Base-by-base conservation (phyloP, 129 eudicot genomes). In the Escallonia rubra region DNA sequence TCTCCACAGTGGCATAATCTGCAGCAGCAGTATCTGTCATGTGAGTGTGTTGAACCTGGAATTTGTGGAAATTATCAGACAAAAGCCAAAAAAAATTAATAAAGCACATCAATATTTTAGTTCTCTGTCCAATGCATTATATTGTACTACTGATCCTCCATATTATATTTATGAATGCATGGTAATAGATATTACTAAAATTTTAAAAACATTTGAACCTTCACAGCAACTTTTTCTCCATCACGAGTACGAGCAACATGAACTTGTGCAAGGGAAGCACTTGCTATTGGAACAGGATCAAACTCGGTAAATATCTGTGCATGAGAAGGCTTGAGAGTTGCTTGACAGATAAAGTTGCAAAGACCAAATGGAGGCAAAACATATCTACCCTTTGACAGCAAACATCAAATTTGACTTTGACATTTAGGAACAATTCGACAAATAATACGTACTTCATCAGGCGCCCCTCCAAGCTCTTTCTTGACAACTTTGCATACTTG, bases 241-340 rank as follows among this genome's bases (percentile, higher is more conserved):
- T 88, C 82, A 59, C 77, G 91, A 60, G 90, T 82, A 23, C 76
- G 82, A 43, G 98, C 98, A 73, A 82, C 80, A 73, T 92, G 98
- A 74, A 92, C 98, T 70, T 92, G 98, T 13, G 98, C 98, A 69
- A 92, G 90, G 39, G 98, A 92, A 76, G 98, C 98, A 88, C 98
- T 88, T 56, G 98, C 98, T 55, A 92, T 82, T 12, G 98, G 98
- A 51, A 75, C 89, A 65, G 95, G 95, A 76, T 92, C 89, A 78
- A 92, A 92, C 68, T 89, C 94, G 50, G 80, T 76, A 77, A 92
- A 92, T 53, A 92, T 86, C 98, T 88, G 84, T 56, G 63, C 40
- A 77, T 44, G 57, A 57, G 46, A 77, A 66, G 55, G 60, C 54
- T 61, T 69, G 8, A 38, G 34, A 78, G 69, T 50, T 56, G 56